A percentile compares a stretch with the other conserved stretches of the same genome.
Conservation (phyloP, 1,284 basidiomycete species). For the Ceratobasidium theobromae region DNA sequence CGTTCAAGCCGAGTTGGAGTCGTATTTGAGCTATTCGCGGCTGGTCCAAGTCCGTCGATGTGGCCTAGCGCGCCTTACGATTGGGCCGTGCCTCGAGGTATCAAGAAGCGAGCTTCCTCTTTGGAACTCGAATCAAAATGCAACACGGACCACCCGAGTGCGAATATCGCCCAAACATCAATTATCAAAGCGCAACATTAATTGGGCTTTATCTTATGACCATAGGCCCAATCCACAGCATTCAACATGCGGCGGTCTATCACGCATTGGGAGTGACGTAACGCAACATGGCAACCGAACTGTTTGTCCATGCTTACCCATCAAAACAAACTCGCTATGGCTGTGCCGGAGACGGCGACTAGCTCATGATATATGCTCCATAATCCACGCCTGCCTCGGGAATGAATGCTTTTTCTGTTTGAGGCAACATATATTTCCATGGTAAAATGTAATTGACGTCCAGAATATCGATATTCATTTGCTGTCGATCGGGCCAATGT, state of each 20-base stretch:
- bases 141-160: neutral
- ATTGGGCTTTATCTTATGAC: neutral
- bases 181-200: too few relatives aligned
- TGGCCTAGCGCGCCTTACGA: constrained; percentile 3
- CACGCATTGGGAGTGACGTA: neutral
- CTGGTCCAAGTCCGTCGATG: constrained; percentile 17
- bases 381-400: too few relatives aligned
- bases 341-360: constrained; percentile 92
- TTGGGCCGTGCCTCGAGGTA: constrained; percentile 3
- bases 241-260: neutral
- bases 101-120: neutral
- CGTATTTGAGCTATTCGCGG: neutral
- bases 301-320: neutral
- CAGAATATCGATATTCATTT: too few relatives aligned
- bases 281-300: neutral
- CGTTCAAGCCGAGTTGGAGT: neutral
- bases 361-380: too few relatives aligned
- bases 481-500: too few relatives aligned
- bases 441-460: too few relatives aligned
- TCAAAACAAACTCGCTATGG: constrained; percentile 58
- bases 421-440: too few relatives aligned
- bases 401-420: too few relatives aligned
- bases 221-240: neutral
- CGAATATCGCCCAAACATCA: too few relatives aligned
- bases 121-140: neutral